Evolutionary conservation across 2,329 filamentous ascomycete genomes (phyloP).

Genomic region (Pseudogymnoascus verrucosus): DNA sequence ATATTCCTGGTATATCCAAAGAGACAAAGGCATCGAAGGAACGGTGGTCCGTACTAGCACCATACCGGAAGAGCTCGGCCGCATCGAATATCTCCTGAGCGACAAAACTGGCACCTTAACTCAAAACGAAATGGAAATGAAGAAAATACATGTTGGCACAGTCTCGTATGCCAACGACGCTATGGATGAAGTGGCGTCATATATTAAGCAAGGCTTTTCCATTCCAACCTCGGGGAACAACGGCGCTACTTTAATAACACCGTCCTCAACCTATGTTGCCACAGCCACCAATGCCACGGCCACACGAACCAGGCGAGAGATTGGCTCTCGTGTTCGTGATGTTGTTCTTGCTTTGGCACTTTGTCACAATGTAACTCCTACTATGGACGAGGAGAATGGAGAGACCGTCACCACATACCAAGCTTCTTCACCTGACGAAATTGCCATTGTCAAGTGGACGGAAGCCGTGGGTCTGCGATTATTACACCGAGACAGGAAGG

Average conservation of each 20-base stretch:
- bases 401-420: conserved; percentile 77
- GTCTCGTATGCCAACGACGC: conserved; percentile 97
- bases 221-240: conserved; percentile 38
- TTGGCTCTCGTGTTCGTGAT: conserved; percentile 86
- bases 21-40: conserved; percentile 79
- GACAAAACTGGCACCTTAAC: conserved; percentile 98
- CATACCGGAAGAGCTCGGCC: conserved; percentile 89
- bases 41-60: conserved; percentile 94
- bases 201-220: conserved; percentile 77
- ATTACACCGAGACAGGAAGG: conserved; percentile 75
- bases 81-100: conserved; percentile 91
- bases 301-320: conserved; percentile 84
- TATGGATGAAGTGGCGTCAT: conserved; percentile 91
- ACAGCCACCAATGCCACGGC: conserved; percentile 50
- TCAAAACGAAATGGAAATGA: conserved; percentile 98
- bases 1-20: conserved; percentile 92
- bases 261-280: conserved; percentile 62
- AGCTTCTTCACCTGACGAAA: conserved; percentile 94
- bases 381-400: conserved; percentile 74
- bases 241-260: conserved; percentile 57
- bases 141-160: conserved; percentile 96
- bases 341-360: conserved; percentile 85
- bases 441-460: conserved; percentile 94
- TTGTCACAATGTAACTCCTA: conserved; percentile 96
- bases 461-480: conserved; percentile 84